Conservation (phyloP, 495 filamentous ascomycete species). For the Aspergillus incahuasiensis region DNA sequence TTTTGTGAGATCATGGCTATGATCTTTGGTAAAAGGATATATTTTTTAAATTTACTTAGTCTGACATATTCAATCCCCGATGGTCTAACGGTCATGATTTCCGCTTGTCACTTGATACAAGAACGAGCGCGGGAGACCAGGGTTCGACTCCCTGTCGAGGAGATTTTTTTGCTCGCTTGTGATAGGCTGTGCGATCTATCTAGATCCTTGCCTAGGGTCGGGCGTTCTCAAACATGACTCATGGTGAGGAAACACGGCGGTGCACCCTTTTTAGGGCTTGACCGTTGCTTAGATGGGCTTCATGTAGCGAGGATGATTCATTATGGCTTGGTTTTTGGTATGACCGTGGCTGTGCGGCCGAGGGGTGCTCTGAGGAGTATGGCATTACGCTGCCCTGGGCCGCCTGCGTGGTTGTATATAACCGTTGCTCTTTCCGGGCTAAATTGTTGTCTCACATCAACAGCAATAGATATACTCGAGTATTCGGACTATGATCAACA, state of each 20-base stretch:
- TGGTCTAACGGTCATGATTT: constrained; percentile 18
- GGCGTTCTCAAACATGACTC: background rate
- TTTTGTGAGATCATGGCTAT: background rate
- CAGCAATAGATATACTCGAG: background rate
- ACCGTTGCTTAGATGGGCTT: background rate
- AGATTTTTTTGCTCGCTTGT: constrained; percentile 11
- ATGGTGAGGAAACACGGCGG: background rate
- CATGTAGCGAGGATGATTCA: background rate
- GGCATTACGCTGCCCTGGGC: too few species aligned
- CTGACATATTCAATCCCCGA: background rate
- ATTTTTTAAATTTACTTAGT: background rate
- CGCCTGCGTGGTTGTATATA: background rate
- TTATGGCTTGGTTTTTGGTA: background rate
- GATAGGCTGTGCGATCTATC: background rate
- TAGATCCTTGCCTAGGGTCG: background rate
- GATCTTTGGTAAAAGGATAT: background rate
- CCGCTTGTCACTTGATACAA: constrained; percentile 4
- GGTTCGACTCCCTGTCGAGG: constrained; percentile 16
- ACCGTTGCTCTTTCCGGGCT: background rate
- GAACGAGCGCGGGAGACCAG: constrained; percentile 14
- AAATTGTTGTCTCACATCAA: too few species aligned
- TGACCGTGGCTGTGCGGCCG: background rate
- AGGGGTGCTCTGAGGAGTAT: background rate
- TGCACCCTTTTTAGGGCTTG: background rate
- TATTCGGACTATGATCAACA: background rate